Evolutionary conservation across 148 eudicot species (phyloP).

Genomic region (Amaranthus hypochondriacus): DNA sequence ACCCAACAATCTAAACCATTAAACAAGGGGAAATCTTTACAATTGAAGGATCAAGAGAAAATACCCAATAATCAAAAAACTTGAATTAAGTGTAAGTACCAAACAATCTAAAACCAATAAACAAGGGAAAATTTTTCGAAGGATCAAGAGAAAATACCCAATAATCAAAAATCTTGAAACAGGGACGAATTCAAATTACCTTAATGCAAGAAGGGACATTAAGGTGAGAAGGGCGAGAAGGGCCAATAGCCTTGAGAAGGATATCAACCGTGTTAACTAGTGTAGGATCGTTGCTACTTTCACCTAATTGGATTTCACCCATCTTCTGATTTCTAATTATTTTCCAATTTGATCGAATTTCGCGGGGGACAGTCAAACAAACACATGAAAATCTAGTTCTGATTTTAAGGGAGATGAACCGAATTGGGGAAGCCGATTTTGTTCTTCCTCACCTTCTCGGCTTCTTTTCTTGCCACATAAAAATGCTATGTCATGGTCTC

Average conservation of each 20-base stretch:
- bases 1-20: too few relatives aligned
- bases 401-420: neutral
- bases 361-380: neutral
- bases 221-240: conserved; percentile 69
- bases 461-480: too few relatives aligned
- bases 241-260: conserved; percentile 65
- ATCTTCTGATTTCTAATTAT: conserved; percentile 17
- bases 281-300: conserved; percentile 13
- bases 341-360: conserved; percentile 9
- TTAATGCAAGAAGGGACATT: conserved; percentile 52
- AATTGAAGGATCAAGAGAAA: too few relatives aligned
- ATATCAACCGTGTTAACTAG: conserved; percentile 41
- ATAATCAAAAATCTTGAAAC: neutral
- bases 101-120: too few relatives aligned
- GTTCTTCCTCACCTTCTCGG: neutral
- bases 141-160: too few relatives aligned
- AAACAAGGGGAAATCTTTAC: too few relatives aligned
- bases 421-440: neutral
- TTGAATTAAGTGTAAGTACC: neutral
- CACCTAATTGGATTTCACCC: conserved; percentile 38
- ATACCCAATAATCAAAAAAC: neutral
- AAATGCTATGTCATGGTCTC: too few relatives aligned
- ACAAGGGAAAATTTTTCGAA: too few relatives aligned
- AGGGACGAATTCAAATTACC: conserved; percentile 27
- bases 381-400: neutral